Base-by-base conservation (phyloP, 2,329 filamentous ascomycete species). In the Colletotrichum costaricense region DNA sequence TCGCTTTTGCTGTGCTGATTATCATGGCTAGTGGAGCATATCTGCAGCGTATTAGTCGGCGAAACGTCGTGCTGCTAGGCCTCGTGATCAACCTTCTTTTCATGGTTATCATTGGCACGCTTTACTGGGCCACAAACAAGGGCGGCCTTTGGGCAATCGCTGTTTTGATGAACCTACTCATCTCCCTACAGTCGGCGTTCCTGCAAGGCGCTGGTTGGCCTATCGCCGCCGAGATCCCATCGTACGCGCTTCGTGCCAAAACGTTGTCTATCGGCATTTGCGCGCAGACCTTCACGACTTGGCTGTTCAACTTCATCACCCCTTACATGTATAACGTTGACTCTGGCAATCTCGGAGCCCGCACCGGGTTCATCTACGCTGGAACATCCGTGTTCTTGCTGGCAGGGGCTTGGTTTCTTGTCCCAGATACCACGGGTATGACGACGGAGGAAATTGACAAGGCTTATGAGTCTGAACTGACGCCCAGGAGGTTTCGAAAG, bases 311-410 rank as follows among this genome's bases (percentile, higher is more conserved):
- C 42, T 54, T 54, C 38, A 63, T 63, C 60, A 54, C 42, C 1
- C 42, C 26, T 19, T 63, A 63, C 60, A 63, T 63, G 60, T 63
- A 63, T 22, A 63, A 63, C 26, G 60, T 63, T 14, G 60, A 63
- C 42, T 63, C 38, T 1, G 16, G 38, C 16, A 42, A 42, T 1
- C 38, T 42, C 16, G 38, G 38, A 42, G 38, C 38, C 16, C 38
- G 38, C 3, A 42, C 38, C 38, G 38, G 38, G 16, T 42, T 42
- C 38, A 42, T 42, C 6, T 42, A 42, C 16, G 38, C 38, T 42
- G 38, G 16, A 5, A 42, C 38, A 19, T 42, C 38, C 38, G 38
- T 63, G 22, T 35, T 63, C 4, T 1, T 63, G 60, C 28, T 54
- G 9, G 8, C n/a, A 49, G 60, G 38, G 2, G 60, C 38, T 5